Evolutionary conservation across 2,329 filamentous ascomycete genomes (phyloP).

Genomic region (Xylariaceae sp.): DNA sequence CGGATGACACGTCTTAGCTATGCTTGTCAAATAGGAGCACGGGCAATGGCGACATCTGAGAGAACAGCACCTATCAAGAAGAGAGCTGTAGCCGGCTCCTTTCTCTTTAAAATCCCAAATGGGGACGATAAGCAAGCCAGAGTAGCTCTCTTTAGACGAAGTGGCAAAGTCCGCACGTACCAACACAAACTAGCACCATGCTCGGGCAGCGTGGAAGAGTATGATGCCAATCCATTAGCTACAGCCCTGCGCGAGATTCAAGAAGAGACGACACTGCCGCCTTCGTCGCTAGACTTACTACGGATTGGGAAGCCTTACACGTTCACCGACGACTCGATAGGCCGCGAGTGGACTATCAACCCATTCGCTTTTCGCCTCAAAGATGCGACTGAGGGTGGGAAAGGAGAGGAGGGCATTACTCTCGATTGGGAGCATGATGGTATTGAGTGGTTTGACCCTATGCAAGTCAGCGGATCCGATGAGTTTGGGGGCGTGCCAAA

Average conservation of each 20-base stretch:
- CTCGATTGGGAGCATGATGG: conserved; percentile 69
- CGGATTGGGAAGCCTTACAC: conserved; percentile 65
- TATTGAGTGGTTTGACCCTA: conserved; percentile 64
- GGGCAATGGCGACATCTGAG: conserved; percentile 18
- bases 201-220: conserved; percentile 64
- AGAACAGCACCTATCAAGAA: conserved; percentile 35
- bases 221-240: conserved; percentile 58
- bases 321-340: conserved; percentile 59
- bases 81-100: conserved; percentile 56
- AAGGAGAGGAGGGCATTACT: conserved; percentile 54
- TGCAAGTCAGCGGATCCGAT: conserved; percentile 53
- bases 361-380: conserved; percentile 66
- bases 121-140: conserved; percentile 46
- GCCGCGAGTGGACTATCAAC: conserved; percentile 67
- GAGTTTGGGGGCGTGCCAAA: conserved; percentile 61
- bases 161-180: conserved; percentile 65
- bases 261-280: conserved; percentile 66
- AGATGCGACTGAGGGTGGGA: conserved; percentile 43
- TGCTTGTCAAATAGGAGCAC: conserved; percentile 1
- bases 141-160: conserved; percentile 69
- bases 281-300: conserved; percentile 55
- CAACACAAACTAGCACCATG: conserved; percentile 67
- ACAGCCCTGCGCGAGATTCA: conserved; percentile 68
- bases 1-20: conserved; percentile 1
- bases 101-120: conserved; percentile 56